phyloP scores from a whole-genome alignment of 2,329 filamentous ascomycete species.

The Monosporascus sp. region DNA sequence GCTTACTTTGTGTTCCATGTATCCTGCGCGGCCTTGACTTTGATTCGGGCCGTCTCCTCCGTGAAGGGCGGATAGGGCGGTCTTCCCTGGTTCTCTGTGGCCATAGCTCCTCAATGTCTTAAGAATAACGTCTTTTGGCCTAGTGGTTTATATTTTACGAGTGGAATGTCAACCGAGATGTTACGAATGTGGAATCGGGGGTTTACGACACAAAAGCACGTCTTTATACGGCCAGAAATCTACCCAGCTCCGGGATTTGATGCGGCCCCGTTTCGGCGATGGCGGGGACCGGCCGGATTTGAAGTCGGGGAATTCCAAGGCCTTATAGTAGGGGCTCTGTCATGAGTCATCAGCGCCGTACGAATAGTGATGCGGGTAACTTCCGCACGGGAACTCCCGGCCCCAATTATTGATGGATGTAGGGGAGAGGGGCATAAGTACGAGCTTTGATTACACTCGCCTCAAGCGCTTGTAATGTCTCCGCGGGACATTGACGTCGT shows the following conservation, averaged over 20 bases:
- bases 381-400: no score
- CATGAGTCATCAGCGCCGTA: no score
- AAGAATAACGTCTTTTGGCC: background rate
- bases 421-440: no score
- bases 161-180: no score
- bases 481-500: no score
- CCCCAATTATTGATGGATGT: no score
- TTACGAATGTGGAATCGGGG: background rate
- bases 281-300: background rate
- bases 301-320: background rate
- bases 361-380: no score
- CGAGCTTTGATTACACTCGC: no score
- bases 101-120: conserved; percentile 11
- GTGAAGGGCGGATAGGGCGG: conserved; percentile 69
- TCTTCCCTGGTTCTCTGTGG: conserved; percentile 15
- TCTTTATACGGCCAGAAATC: background rate
- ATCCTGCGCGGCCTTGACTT: conserved; percentile 81
- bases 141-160: background rate
- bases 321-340: no score
- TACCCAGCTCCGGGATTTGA: background rate
- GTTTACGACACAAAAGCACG: background rate
- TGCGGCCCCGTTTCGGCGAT: background rate
- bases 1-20: conserved; percentile 72
- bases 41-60: conserved; percentile 61
- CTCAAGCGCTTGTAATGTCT: no score